Evolutionary conservation across 2,329 filamentous ascomycete genomes (phyloP).

Genomic region (Emergomyces pasteurianus): DNA sequence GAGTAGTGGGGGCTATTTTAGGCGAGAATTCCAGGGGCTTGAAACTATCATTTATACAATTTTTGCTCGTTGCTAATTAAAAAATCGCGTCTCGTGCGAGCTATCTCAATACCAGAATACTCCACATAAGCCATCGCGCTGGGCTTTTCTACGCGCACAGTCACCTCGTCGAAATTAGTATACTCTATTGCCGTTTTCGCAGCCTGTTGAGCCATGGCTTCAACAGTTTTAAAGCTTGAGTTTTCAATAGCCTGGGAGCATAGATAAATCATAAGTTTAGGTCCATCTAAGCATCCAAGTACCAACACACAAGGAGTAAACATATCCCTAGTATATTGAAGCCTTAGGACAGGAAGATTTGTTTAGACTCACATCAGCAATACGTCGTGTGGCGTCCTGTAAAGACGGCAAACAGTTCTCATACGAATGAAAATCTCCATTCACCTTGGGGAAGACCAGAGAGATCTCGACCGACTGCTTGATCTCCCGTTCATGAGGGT

Average conservation of each 20-base stretch:
- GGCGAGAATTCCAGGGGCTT: not conserved
- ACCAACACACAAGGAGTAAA: not conserved
- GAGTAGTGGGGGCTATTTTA: not conserved
- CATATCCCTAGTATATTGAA: not conserved
- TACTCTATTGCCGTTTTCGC: constrained; percentile 35
- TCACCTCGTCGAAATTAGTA: constrained; percentile 35
- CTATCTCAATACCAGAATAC: constrained; percentile 38
- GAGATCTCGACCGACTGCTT: constrained; percentile 38
- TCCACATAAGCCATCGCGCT: constrained; percentile 40
- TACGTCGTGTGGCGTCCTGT: constrained; percentile 27
- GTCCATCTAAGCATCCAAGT: constrained; percentile 3
- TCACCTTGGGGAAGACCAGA: constrained; percentile 24
- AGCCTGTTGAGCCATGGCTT: constrained; percentile 38
- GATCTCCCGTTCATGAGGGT: constrained; percentile 39
- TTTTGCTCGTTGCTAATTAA: constrained; percentile 11
- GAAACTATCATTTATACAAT: not conserved
- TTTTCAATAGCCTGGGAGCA: constrained; percentile 31
- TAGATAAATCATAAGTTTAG: not conserved
- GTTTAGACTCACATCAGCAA: constrained; percentile 26
- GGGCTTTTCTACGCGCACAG: constrained; percentile 38
- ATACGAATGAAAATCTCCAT: constrained; percentile 16
- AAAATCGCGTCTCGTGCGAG: constrained; percentile 33
- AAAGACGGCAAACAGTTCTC: constrained; percentile 26
- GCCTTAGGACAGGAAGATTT: not conserved
- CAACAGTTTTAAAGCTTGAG: constrained; percentile 39